Conservation (phyloP, 2,329 filamentous ascomycete genomes). For the Domatiomyces catenatus region DNA sequence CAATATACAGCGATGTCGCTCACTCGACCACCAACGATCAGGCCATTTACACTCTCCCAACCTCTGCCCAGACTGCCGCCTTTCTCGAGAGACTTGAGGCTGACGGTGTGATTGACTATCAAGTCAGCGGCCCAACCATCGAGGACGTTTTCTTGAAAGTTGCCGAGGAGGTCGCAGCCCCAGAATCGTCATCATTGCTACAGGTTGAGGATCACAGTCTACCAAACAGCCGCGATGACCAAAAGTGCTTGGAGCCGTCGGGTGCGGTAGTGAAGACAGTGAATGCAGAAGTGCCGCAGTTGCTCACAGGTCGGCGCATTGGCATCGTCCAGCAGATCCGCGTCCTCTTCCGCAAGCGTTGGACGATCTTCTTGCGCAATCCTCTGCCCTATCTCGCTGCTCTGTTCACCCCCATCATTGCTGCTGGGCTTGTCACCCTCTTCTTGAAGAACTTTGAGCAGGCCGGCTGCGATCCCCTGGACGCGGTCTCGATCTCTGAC, state of each 20-base stretch:
- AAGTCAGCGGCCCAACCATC: slow-evolving; percentile 75
- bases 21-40: slow-evolving; percentile 53
- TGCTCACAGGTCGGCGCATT: slow-evolving; percentile 54
- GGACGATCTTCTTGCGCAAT: slow-evolving; percentile 62
- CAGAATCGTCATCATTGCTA: not conserved
- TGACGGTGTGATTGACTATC: slow-evolving; percentile 56
- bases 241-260: not conserved
- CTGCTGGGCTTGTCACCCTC: slow-evolving; percentile 62
- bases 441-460: slow-evolving; percentile 48
- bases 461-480: slow-evolving; percentile 37
- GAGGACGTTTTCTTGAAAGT: slow-evolving; percentile 84
- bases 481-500: slow-evolving; percentile 23
- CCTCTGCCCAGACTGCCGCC: slow-evolving; percentile 53
- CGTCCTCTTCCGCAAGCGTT: slow-evolving; percentile 63
- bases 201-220: slow-evolving; percentile 2
- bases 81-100: slow-evolving; percentile 57
- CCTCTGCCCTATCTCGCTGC: slow-evolving; percentile 62
- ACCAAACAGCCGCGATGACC: slow-evolving; percentile 8
- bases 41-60: slow-evolving; percentile 54
- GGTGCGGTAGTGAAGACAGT: slow-evolving; percentile 5
- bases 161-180: slow-evolving; percentile 54
- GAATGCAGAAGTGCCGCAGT: slow-evolving; percentile 22
- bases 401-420: slow-evolving; percentile 61
- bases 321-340: slow-evolving; percentile 53
- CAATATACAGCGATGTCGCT: slow-evolving; percentile 39